Evolutionary conservation across 371 early-diverging fungal genomes (phyloP).

Genomic region (Apophysomyces ossiformis): DNA sequence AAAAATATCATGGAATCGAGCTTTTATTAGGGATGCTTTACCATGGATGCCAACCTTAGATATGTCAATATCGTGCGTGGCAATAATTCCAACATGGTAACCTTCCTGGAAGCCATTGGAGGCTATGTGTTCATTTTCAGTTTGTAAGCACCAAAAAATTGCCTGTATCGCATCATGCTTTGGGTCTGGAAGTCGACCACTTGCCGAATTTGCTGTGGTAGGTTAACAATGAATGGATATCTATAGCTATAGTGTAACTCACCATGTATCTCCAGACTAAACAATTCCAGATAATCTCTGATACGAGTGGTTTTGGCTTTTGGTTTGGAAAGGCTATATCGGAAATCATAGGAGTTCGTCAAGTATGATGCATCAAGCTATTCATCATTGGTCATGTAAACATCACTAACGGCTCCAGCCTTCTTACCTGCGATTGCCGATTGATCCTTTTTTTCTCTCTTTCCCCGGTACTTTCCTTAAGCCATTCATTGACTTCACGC

Average conservation of each 20-base stretch:
- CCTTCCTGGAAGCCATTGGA: conserved; percentile 54
- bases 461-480: conserved; percentile 13
- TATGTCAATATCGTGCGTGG: conserved; percentile 32
- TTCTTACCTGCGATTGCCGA: conserved; percentile 19
- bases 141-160: conserved; percentile 65
- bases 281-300: conserved; percentile 38
- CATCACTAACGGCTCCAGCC: background rate
- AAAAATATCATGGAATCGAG: background rate
- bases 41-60: conserved; percentile 40
- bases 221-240: background rate
- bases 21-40: background rate
- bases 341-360: conserved; percentile 63
- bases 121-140: conserved; percentile 34
- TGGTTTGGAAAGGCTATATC: conserved; percentile 57
- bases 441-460: conserved; percentile 9
- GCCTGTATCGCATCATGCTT: conserved; percentile 50
- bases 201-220: conserved; percentile 46
- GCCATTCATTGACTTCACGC: conserved; percentile 32
- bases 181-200: conserved; percentile 63
- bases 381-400: background rate
- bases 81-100: conserved; percentile 39
- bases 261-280: conserved; percentile 54
- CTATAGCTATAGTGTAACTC: background rate
- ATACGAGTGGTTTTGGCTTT: conserved; percentile 20
- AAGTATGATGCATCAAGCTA: conserved; percentile 65